phyloP scores from a whole-genome alignment of 1,284 basidiomycete species.

The Ustilago vetiveriae region DNA sequence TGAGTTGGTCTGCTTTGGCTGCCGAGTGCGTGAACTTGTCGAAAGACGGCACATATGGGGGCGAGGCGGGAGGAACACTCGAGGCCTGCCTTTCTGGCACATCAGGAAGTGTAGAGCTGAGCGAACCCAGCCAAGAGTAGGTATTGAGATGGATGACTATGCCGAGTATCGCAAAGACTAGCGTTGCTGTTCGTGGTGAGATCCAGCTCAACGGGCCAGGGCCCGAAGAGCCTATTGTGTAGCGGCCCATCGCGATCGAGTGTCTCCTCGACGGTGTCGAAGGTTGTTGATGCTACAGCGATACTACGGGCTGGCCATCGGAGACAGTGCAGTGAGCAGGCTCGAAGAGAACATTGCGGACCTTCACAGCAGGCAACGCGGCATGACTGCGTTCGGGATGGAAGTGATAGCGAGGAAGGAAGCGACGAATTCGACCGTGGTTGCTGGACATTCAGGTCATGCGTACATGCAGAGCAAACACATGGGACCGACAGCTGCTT shows the following conservation, averaged over 20 bases:
- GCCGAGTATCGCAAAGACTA: conserved; percentile 52
- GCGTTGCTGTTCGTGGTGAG: conserved; percentile 47
- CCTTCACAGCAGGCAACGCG: too few relatives aligned
- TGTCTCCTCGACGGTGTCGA: too few relatives aligned
- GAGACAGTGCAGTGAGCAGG: too few relatives aligned
- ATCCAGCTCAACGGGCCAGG: conserved; percentile 29
- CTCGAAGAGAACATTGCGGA: not conserved
- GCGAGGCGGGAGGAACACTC: conserved; percentile 6
- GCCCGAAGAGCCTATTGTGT: conserved; percentile 5
- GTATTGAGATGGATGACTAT: conserved; percentile 50
- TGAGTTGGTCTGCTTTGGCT: conserved; percentile 14
- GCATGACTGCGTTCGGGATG: too few relatives aligned
- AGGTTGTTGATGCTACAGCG: too few relatives aligned
- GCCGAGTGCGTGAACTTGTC: conserved; percentile 27
- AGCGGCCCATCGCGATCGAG: conserved; percentile 12
- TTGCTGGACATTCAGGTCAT: too few relatives aligned
- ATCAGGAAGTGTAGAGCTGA: conserved; percentile 41
- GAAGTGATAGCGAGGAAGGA: too few relatives aligned
- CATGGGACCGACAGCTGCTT: too few relatives aligned
- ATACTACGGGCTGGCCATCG: too few relatives aligned
- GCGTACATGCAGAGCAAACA: too few relatives aligned
- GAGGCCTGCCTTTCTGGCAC: conserved; percentile 28
- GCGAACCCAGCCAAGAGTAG: conserved; percentile 41
- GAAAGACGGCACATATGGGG: conserved; percentile 7
- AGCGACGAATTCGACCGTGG: not conserved